A percentile compares a stretch with the other conserved stretches of the same genome.
phyloP scores from a whole-genome alignment of 1,284 basidiomycete species.

The Bjerkandera adusta region DNA sequence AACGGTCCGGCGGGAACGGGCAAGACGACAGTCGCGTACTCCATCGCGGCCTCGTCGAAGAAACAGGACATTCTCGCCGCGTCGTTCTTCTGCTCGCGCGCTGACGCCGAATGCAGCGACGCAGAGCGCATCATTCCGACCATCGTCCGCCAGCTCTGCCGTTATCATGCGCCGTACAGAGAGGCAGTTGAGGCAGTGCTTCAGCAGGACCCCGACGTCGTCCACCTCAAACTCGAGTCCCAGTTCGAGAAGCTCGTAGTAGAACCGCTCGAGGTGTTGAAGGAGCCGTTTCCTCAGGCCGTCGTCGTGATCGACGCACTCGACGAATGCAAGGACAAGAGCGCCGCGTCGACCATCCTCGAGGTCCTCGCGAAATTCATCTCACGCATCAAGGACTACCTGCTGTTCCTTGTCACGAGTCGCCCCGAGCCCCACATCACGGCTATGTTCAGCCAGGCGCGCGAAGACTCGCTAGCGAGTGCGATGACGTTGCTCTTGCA shows the following conservation, averaged over 20 bases:
- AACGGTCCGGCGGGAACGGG: conserved; percentile 15
- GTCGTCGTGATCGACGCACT: conserved; percentile 28
- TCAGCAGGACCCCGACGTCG: conserved; percentile 15
- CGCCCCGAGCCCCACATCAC: conserved; percentile 23
- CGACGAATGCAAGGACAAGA: conserved; percentile 27
- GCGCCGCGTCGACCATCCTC: conserved; percentile 18
- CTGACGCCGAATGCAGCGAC: conserved; percentile 19
- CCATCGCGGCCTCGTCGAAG: conserved; percentile 12
- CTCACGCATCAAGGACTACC: background rate
- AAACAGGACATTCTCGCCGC: conserved; percentile 22
- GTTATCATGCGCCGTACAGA: conserved; percentile 18
- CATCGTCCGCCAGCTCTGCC: conserved; percentile 24
- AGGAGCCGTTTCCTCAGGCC: conserved; percentile 9
- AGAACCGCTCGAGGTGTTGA: conserved; percentile 17
- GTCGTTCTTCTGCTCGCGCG: conserved; percentile 32
- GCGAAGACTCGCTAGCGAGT: background rate
- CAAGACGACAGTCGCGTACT: conserved; percentile 15
- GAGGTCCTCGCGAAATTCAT: conserved; percentile 6
- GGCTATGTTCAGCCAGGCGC: conserved; percentile 9
- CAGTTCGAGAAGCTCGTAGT: conserved; percentile 25
- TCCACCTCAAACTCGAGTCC: conserved; percentile 3
- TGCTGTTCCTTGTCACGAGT: conserved; percentile 24
- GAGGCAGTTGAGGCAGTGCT: conserved; percentile 13
- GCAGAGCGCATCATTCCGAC: conserved; percentile 23
- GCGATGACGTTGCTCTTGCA: background rate